Evolutionary conservation across 495 filamentous ascomycete genomes (phyloP).

Genomic region (Cercophora newfieldiana): DNA sequence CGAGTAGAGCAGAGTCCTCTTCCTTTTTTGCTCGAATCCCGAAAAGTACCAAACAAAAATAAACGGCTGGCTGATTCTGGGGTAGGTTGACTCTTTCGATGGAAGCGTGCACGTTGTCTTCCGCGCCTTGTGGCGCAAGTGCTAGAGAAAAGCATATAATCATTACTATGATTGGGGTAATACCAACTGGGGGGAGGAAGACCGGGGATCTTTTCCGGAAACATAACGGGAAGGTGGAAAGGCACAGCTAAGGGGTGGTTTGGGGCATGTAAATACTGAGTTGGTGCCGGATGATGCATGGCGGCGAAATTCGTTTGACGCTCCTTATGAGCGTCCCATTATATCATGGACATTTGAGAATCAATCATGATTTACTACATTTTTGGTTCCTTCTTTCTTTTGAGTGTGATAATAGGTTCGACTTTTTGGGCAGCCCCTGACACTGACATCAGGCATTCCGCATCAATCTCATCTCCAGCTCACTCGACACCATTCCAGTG

Average conservation of each 20-base stretch:
- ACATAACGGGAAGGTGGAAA: background rate
- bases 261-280: background rate
- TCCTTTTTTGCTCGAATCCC: background rate
- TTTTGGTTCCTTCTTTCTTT: background rate
- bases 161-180: background rate
- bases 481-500: no score
- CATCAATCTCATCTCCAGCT: no score
- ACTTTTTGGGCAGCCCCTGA: no score
- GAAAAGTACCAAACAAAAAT: slow-evolving; percentile 6
- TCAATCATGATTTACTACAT: background rate
- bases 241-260: background rate
- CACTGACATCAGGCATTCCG: no score
- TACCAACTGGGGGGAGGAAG: background rate
- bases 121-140: slow-evolving; percentile 28
- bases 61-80: slow-evolving; percentile 19
- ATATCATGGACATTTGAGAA: background rate
- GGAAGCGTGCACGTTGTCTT: slow-evolving; percentile 33
- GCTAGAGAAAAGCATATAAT: slow-evolving; percentile 18
- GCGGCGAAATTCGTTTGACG: background rate
- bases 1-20: background rate
- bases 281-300: background rate
- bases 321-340: background rate
- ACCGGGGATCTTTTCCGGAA: background rate
- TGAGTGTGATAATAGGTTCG: no score
- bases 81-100: slow-evolving; percentile 35